Conservation (phyloP, 257 asterid genomes). For the Solanum okadae region DNA sequence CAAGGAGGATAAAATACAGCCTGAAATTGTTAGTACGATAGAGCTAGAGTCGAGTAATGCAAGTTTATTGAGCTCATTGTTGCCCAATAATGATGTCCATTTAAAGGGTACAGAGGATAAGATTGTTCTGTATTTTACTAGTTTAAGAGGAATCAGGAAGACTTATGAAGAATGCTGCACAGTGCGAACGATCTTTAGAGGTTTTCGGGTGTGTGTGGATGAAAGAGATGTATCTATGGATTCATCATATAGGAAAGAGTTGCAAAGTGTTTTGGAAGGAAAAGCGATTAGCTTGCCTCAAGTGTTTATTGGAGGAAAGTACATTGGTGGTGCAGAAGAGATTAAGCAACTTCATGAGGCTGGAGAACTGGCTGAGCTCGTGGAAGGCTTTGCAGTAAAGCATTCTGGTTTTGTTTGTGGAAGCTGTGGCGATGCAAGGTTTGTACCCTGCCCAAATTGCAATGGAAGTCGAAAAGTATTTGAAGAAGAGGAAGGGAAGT, state of each 20-base stretch:
- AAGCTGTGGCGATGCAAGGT: conserved; percentile 44
- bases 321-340: conserved; percentile 48
- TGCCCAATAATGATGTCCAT: conserved; percentile 2
- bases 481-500: conserved; percentile 28
- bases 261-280: conserved; percentile 60
- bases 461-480: conserved; percentile 50
- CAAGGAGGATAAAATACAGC: conserved; percentile 59
- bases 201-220: conserved; percentile 64
- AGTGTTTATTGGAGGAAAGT: conserved; percentile 62
- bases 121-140: conserved; percentile 82
- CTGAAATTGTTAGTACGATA: not conserved
- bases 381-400: conserved; percentile 35
- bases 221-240: conserved; percentile 93
- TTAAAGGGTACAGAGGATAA: conserved; percentile 70
- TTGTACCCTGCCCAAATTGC: conserved; percentile 46
- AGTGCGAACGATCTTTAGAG: conserved; percentile 61
- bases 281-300: conserved; percentile 54
- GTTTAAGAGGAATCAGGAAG: conserved; percentile 74
- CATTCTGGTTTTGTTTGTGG: conserved; percentile 27
- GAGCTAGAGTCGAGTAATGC: not conserved
- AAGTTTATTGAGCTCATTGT: conserved; percentile 1
- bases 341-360: conserved; percentile 38
- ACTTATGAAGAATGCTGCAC: conserved; percentile 79
- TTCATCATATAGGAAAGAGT: conserved; percentile 50
- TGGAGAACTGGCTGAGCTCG: conserved; percentile 36